Percentiles rank a stretch among this genome's conserved stretches.
phyloP scores from a whole-genome alignment of 2,329 filamentous ascomycete species.

The Cadophora malorum region DNA sequence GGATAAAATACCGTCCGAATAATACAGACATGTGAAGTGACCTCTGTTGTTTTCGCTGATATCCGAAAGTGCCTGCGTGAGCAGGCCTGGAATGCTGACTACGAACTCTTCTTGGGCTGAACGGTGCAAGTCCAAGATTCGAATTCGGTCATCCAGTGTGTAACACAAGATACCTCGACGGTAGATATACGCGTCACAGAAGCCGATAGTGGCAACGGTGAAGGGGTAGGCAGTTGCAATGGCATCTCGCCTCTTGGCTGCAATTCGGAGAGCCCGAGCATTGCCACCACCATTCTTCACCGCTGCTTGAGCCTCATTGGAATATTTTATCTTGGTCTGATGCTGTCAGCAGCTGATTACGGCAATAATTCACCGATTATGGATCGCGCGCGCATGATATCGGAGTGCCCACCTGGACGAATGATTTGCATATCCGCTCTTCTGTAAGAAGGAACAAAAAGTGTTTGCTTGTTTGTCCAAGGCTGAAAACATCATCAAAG shows the following conservation, averaged over 20 bases:
- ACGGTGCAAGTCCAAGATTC: conserved; percentile 63
- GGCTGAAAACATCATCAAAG: conserved; percentile 44
- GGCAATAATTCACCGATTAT: conserved; percentile 17
- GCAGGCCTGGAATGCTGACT: conserved; percentile 57
- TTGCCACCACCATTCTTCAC: conserved; percentile 45
- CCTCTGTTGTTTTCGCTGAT: conserved; percentile 49
- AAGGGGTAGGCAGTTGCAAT: conserved; percentile 68
- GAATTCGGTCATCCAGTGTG: conserved; percentile 57
- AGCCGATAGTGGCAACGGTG: conserved; percentile 62
- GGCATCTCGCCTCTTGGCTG: conserved; percentile 66
- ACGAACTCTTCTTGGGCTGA: conserved; percentile 59
- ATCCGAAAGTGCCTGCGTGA: conserved; percentile 47
- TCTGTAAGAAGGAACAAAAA: conserved; percentile 40
- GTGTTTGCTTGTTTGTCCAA: conserved; percentile 39
- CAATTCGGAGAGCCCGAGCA: conserved; percentile 60
- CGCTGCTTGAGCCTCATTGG: conserved; percentile 39
- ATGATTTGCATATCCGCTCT: conserved; percentile 42
- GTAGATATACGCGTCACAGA: conserved; percentile 68
- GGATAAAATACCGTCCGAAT: conserved; percentile 61
- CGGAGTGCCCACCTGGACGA: conserved; percentile 38
- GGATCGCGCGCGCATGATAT: conserved; percentile 14
- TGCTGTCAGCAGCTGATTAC: conserved; percentile 32
- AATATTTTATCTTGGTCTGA: conserved; percentile 41
- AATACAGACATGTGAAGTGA: conserved; percentile 62
- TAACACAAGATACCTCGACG: conserved; percentile 70